A percentile compares a stretch with the other conserved stretches of the same genome.
Conservation (phyloP, 306 rosid species). For the Vigna trinervia region DNA sequence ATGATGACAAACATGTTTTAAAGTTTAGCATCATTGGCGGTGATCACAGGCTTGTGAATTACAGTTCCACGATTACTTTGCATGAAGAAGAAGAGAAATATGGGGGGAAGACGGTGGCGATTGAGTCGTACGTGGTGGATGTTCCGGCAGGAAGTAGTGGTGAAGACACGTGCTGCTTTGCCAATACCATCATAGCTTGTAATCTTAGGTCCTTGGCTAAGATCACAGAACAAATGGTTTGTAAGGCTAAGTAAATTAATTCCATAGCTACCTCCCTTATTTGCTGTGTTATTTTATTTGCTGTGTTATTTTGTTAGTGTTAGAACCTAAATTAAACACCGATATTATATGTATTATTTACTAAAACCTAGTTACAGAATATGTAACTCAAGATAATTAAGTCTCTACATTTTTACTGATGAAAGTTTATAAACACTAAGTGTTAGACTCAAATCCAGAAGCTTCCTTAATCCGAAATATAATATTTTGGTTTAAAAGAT, state of each 20-base stretch:
- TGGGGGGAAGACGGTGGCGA: constrained; percentile 52
- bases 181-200: constrained; percentile 61
- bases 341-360: too few relatives aligned
- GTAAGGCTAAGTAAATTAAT: background rate
- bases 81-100: constrained; percentile 51
- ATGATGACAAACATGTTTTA: constrained; percentile 58
- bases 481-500: too few relatives aligned
- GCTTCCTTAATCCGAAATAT: too few relatives aligned
- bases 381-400: too few relatives aligned
- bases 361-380: too few relatives aligned
- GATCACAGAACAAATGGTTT: constrained; percentile 47
- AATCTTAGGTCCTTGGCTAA: constrained; percentile 66
- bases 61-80: constrained; percentile 58
- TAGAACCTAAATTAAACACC: too few relatives aligned
- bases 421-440: too few relatives aligned
- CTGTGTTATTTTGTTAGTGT: background rate
- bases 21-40: constrained; percentile 70
- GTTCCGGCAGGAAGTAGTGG: constrained; percentile 55
- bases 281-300: background rate
- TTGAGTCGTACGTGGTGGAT: constrained; percentile 77
- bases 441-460: too few relatives aligned
- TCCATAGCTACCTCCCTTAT: background rate
- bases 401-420: too few relatives aligned
- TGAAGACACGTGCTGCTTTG: constrained; percentile 70
- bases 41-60: constrained; percentile 67